Evolutionary conservation across 2,329 filamentous ascomycete genomes (phyloP).

Genomic region (Neospermospora avenae): DNA sequence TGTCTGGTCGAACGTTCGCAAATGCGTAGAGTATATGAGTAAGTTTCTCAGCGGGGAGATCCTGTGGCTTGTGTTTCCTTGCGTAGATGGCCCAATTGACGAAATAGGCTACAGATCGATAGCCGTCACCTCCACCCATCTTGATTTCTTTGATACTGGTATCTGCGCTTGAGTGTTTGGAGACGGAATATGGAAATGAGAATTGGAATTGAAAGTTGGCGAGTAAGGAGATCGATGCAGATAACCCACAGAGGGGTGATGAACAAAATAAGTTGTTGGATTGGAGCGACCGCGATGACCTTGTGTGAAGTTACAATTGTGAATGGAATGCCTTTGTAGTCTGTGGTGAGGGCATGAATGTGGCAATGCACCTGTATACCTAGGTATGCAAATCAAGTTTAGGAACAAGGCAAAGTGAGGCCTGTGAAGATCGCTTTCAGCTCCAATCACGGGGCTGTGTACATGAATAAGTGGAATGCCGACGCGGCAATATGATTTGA

Average conservation of each 20-base stretch:
- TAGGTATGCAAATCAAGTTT: neutral
- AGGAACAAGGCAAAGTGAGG: conserved; percentile 3
- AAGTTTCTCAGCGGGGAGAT: conserved; percentile 75
- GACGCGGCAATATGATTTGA: neutral
- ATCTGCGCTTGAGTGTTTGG: neutral
- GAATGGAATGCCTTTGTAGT: conserved; percentile 1
- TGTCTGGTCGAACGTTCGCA: conserved; percentile 76
- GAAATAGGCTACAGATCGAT: conserved; percentile 52
- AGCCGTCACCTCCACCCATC: conserved; percentile 42
- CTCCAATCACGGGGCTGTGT: conserved; percentile 15
- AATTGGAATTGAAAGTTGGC: conserved; percentile 19
- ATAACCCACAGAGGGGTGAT: conserved; percentile 19
- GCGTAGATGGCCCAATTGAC: conserved; percentile 71
- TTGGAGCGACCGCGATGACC: conserved; percentile 23
- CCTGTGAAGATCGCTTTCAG: conserved; percentile 3
- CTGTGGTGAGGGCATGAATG: conserved; percentile 1
- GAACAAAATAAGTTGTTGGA: conserved; percentile 17
- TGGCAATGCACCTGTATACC: conserved; percentile 14
- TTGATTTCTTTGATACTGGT: neutral
- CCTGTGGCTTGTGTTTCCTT: conserved; percentile 79
- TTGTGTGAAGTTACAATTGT: neutral
- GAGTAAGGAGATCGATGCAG: conserved; percentile 19
- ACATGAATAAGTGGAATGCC: neutral
- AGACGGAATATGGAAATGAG: conserved; percentile 11
- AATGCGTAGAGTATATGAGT: conserved; percentile 92